Evolutionary conservation across 2,329 filamentous ascomycete species (phyloP).

Genomic region (Juglanconis juglandina): DNA sequence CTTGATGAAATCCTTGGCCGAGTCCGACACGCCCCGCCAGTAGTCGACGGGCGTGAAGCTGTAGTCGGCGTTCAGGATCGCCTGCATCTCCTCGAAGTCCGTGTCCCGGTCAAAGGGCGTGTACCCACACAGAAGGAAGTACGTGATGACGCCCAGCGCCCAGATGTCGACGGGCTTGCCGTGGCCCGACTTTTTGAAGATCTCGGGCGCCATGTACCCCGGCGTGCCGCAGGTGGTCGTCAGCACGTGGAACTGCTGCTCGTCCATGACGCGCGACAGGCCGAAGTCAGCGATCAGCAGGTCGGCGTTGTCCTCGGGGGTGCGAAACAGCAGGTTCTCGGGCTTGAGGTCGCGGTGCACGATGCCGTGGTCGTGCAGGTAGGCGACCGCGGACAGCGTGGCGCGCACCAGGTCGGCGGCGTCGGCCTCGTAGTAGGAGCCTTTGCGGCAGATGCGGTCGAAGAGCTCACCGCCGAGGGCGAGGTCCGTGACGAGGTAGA

Average conservation of each 20-base stretch:
- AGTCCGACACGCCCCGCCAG: conserved; percentile 87
- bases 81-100: conserved; percentile 99
- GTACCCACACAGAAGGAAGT: conserved; percentile 96
- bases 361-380: conserved; percentile 97
- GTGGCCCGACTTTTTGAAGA: conserved; percentile 97
- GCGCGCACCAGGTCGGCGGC: conserved; percentile 92
- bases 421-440: conserved; percentile 96
- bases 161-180: conserved; percentile 98
- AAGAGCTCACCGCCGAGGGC: conserved; percentile 95
- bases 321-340: conserved; percentile 94
- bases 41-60: conserved; percentile 92
- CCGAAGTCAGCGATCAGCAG: conserved; percentile 97
- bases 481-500: conserved; percentile 96
- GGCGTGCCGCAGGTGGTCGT: conserved; percentile 97
- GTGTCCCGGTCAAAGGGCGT: conserved; percentile 97
- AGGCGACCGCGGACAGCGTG: conserved; percentile 94
- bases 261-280: conserved; percentile 94
- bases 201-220: conserved; percentile 98
- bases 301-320: conserved; percentile 96
- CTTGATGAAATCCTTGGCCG: conserved; percentile 88
- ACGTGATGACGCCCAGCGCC: conserved; percentile 98
- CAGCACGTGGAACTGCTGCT: conserved; percentile 95
- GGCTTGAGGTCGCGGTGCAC: conserved; percentile 97
- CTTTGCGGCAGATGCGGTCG: conserved; percentile 97
- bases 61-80: conserved; percentile 94